Evolutionary conservation across 176 grass and related monocot species (phyloP), one percentile per base, ranked within the genome.

Genomic region (Alopecurus myosuroides): DNA sequence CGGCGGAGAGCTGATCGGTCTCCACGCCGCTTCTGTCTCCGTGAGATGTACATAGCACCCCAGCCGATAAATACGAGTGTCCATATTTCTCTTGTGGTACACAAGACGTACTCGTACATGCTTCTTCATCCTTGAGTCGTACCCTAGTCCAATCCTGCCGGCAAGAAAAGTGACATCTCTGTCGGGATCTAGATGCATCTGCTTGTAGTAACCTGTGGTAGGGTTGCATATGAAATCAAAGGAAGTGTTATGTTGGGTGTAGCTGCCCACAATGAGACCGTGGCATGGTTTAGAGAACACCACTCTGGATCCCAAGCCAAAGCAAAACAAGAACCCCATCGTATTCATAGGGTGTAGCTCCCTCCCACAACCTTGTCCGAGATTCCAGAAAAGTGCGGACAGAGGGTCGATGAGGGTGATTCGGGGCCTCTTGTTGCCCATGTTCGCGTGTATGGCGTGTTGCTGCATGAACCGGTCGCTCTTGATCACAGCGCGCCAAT

Each of bases 271-370:
- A 13, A 46, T 42, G 26, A 83, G 81, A 8, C 81, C 52, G 13
- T 62, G 81, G 52, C 81, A 74, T 46, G 81, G 39, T 11, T 74
- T 74, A 7, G 81, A 74, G n/a, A 68, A 83, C 17, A 83, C 81
- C 7, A 62, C 11, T 62, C 50, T 44, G 0, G 5, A 20, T 1
- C 17, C 8, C 6, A 14, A 10, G 2, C 10, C 9, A 1, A 4
- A 3, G 26, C 53, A 25, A 3, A 45, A 15, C 80, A 82, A 8
- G 4, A 35, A 36, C 11, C 33, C 31, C 3, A 17, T 4, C 14
- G 8, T 51, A 36, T 29, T 9, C 5, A 0, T 25, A 4, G 0
- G 2, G 6, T 19, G 14, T 22, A 36, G 31, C 63, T 36, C 63
- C 33, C 1, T 20, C n/a, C 26, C n/a, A 22, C 23, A 20, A 9